A percentile compares a stretch with the other conserved stretches of the same genome.
These are phyloP conservation scores for Metschnikowia lochheadii DNA, from an alignment of 805 yeast species.

Conservation along the genomic window DNA sequence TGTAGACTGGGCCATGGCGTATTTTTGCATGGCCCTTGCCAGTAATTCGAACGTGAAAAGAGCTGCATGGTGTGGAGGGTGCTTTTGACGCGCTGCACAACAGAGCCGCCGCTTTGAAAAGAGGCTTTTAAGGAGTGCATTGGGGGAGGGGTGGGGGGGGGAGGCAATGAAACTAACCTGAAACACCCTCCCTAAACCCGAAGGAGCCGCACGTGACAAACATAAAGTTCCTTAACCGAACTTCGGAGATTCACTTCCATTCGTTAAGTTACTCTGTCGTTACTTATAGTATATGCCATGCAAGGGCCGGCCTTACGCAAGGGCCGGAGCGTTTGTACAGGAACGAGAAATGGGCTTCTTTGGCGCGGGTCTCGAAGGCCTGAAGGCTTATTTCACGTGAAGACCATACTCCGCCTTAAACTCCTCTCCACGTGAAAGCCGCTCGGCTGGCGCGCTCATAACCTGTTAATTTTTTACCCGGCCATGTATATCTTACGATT, in stretches of 20 bases:
- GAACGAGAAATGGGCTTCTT: background rate
- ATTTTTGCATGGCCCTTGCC: background rate
- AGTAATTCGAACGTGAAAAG: background rate
- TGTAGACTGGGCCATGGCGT: background rate
- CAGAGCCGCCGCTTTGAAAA: background rate
- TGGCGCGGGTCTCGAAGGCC: background rate
- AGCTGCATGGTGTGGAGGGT: constrained; percentile 4
- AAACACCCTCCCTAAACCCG: background rate
- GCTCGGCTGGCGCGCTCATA: background rate
- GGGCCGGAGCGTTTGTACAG: background rate
- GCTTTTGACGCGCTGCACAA: constrained; percentile 1
- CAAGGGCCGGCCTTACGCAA: background rate
- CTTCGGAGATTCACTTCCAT: too few relatives aligned
- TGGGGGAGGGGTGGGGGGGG: background rate
- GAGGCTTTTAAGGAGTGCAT: background rate
- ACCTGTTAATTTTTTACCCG: background rate
- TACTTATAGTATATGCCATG: too few relatives aligned
- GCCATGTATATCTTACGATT: too few relatives aligned
- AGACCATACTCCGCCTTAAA: background rate
- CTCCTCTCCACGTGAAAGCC: background rate
- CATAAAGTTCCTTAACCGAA: too few relatives aligned
- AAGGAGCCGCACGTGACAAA: too few relatives aligned
- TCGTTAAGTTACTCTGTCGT: too few relatives aligned
- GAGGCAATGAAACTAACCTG: background rate
- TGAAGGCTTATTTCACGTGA: background rate